These are phyloP conservation scores for Angophora floribunda DNA, from an alignment of 345 rosid species.

Conservation along the genomic window DNA sequence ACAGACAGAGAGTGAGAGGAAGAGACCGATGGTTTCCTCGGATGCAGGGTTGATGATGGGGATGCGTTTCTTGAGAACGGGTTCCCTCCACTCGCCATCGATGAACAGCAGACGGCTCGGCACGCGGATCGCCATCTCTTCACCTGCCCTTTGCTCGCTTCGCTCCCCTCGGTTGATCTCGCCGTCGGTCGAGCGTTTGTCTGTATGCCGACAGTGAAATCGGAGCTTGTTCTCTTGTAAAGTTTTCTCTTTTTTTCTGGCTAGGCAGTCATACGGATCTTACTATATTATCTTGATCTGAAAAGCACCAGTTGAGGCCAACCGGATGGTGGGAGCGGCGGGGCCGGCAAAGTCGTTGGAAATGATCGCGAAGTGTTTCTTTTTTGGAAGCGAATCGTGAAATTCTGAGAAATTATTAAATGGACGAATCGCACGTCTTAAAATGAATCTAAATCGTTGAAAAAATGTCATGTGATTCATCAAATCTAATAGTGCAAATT, in stretches of 20 bases:
- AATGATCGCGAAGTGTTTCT: neutral
- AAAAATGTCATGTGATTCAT: neutral
- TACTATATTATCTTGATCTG: neutral
- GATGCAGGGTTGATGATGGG: conserved; percentile 78
- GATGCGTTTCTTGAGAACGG: conserved; percentile 55
- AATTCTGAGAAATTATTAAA: neutral
- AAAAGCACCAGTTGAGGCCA: neutral
- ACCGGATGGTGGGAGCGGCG: neutral
- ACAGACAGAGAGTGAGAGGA: neutral
- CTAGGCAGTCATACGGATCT: accelerated
- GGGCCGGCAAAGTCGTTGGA: neutral
- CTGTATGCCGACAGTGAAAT: neutral
- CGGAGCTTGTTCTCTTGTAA: neutral
- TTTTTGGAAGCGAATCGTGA: neutral
- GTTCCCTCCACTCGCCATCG: conserved; percentile 81
- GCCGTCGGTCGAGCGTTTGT: neutral
- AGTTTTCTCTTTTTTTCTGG: neutral
- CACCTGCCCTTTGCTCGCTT: neutral
- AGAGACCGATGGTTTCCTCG: conserved; percentile 61
- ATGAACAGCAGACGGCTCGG: conserved; percentile 32
- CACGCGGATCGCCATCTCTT: neutral
- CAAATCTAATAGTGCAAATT: no score
- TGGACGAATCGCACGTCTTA: neutral
- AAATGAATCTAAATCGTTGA: neutral
- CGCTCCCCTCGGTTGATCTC: neutral